Percentiles rank a stretch among this genome's conserved stretches.
Conservation (phyloP, 352 stramenopile genomes). For the Ophiocytium majus region DNA sequence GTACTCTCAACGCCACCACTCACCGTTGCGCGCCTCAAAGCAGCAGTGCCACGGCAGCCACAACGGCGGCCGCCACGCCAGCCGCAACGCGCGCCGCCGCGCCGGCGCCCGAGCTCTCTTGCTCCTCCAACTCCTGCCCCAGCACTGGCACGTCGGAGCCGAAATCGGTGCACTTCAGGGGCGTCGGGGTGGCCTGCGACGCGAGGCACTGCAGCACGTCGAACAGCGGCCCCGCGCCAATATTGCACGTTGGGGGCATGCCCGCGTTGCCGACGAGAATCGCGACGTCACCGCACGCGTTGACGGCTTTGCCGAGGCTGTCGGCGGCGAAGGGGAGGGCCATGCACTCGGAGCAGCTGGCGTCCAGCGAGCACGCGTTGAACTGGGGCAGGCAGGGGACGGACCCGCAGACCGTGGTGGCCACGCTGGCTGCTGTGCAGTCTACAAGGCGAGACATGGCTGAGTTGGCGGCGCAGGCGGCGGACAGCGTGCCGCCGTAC, state of each 20-base stretch:
- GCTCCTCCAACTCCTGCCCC: not conserved
- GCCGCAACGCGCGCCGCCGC: not conserved
- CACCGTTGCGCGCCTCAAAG: too few relatives aligned
- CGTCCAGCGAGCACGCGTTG: not conserved
- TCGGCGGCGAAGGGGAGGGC: not conserved
- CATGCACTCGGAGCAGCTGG: not conserved
- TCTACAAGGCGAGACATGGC: not conserved
- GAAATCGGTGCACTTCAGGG: conserved; percentile 14
- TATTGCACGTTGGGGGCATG: not conserved
- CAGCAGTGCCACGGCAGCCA: too few relatives aligned
- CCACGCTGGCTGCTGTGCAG: not conserved
- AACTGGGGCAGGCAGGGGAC: not conserved
- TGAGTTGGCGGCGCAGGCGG: not conserved
- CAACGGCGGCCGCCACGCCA: not conserved
- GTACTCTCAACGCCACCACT: too few relatives aligned
- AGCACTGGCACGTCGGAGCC: not conserved
- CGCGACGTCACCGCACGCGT: not conserved
- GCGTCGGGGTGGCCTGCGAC: not conserved
- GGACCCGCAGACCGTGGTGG: not conserved
- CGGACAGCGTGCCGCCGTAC: too few relatives aligned
- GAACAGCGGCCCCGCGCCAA: not conserved
- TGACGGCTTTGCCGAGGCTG: not conserved
- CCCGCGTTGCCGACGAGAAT: not conserved
- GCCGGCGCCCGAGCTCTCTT: not conserved
- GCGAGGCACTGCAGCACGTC: not conserved